Base-by-base conservation (phyloP, 1,139 yeast genomes). In the Saccharomyces hybrid region DNA sequence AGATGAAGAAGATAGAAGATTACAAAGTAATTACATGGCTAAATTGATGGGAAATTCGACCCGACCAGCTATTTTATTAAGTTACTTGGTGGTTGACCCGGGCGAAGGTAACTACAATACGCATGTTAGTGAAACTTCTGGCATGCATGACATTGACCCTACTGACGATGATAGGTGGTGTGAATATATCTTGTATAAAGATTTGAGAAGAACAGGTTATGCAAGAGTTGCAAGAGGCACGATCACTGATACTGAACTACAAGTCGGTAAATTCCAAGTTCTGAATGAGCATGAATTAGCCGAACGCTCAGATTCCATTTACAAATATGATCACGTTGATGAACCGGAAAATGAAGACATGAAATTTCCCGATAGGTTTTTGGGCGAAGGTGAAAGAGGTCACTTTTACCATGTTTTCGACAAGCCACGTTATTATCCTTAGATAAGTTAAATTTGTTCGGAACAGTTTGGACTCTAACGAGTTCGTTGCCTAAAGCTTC, bases 141-240 rank as follows among this genome's bases (percentile, higher is more conserved):
- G 96, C 48, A 88, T 93, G 93, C 82, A 84, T 63, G 99, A 93
- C 70, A 90, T 93, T 61, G 99, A 93, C 69, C 85, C 91, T 52
- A 77, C 86, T 9, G 99, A 93, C 70, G 88, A 95, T 86, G 99
- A 93, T 69, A 82, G 99, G 74, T 93, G 99, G 99, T 93, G 99
- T 74, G 96, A 93, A 73, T 93, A 93, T 73, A 90, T 93, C 59
- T 75, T 93, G 61, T 93, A 86, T 79, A 87, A 93, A 70, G 85
- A 86, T 57, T 75, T 93, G 72, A 86, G 83, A 70, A 86, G 97
- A 71, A 83, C 88, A 1, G 98, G 96, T 1, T 93, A 93, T 69
- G 98, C 98, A 1, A 83, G 99, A 70, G 86, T 93, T 46, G 85
- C 96, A 49, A 81, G 99, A 67, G 88, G 95, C 7, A 85, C 97